phyloP scores from a whole-genome alignment of 1,139 yeast species.

The Scheffersomyces quercinus region DNA sequence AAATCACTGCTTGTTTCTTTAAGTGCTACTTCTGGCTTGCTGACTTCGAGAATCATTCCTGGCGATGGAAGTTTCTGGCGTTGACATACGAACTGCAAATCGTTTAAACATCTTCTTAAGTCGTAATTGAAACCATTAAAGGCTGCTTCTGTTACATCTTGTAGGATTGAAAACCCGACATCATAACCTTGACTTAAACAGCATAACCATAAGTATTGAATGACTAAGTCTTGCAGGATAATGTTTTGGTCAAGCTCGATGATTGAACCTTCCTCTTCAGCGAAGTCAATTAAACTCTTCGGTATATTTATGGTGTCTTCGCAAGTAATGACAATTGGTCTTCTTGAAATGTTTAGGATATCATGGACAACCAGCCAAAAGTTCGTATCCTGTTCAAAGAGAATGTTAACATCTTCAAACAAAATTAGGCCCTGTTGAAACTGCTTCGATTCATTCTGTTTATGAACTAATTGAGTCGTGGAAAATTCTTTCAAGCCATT shows the following conservation, averaged over 20 bases:
- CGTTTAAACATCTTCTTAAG: constrained; percentile 54
- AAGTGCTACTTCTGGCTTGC: not conserved
- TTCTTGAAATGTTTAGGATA: constrained; percentile 61
- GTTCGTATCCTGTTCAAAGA: constrained; percentile 75
- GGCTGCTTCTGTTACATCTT: constrained; percentile 26
- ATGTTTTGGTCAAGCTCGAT: constrained; percentile 25
- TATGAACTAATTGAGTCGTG: constrained; percentile 79
- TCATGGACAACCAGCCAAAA: constrained; percentile 79
- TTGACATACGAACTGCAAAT: constrained; percentile 60
- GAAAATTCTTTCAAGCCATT: constrained; percentile 74
- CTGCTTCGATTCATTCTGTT: constrained; percentile 26
- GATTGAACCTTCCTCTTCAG: constrained; percentile 42
- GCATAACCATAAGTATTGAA: constrained; percentile 43
- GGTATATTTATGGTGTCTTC: constrained; percentile 59
- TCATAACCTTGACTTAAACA: constrained; percentile 37
- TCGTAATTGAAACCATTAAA: constrained; percentile 39
- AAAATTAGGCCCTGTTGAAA: constrained; percentile 69
- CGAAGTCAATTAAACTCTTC: constrained; percentile 44
- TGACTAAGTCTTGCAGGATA: constrained; percentile 19
- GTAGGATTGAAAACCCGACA: constrained; percentile 32
- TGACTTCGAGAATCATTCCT: not conserved
- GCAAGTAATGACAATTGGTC: constrained; percentile 84
- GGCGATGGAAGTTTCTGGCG: constrained; percentile 1
- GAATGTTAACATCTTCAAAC: constrained; percentile 82
- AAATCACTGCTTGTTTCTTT: constrained; percentile 3